These are phyloP conservation scores for Aspergillus homomorphus DNA, from an alignment of 495 filamentous ascomycete genomes.

Conservation along the genomic window DNA sequence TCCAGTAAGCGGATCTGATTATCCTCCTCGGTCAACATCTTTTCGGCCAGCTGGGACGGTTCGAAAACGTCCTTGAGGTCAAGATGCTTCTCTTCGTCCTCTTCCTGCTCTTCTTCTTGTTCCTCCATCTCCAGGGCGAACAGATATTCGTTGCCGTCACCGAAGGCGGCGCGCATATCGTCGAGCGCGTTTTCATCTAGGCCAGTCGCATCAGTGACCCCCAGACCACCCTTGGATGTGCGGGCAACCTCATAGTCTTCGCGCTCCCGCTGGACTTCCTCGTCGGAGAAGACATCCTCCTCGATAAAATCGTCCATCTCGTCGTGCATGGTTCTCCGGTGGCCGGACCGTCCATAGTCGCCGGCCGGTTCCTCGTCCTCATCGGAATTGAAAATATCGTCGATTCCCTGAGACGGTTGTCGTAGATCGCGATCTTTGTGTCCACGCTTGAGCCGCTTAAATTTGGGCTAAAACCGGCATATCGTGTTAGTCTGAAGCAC, in stretches of 20 bases:
- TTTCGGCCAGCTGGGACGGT: slow-evolving; percentile 87
- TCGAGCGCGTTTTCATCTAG: slow-evolving; percentile 88
- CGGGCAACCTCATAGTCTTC: slow-evolving; percentile 86
- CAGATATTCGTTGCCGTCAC: slow-evolving; percentile 89
- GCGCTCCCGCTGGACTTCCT: slow-evolving; percentile 69
- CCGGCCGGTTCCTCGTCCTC: slow-evolving; percentile 71
- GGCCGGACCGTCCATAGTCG: slow-evolving; percentile 55
- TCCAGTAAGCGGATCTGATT: slow-evolving; percentile 82
- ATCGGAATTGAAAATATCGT: slow-evolving; percentile 87
- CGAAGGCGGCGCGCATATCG: slow-evolving; percentile 93
- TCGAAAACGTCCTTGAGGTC: slow-evolving; percentile 98
- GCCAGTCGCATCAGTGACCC: slow-evolving; percentile 64
- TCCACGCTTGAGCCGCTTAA: slow-evolving; percentile 92
- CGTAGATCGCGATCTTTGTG: slow-evolving; percentile 67
- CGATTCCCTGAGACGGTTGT: slow-evolving; percentile 64
- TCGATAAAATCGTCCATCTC: slow-evolving; percentile 98
- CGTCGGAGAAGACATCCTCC: slow-evolving; percentile 88
- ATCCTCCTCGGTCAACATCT: slow-evolving; percentile 92
- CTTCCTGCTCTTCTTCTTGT: slow-evolving; percentile 61
- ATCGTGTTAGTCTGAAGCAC: background rate
- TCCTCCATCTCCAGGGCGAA: slow-evolving; percentile 88
- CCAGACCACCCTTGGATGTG: slow-evolving; percentile 60
- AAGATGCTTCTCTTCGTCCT: slow-evolving; percentile 68
- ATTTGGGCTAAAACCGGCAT: slow-evolving; percentile 62
- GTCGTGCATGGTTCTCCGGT: slow-evolving; percentile 58